These are phyloP conservation scores for Microdochium bolleyi DNA, from an alignment of 2,329 filamentous ascomycete species.

Conservation along the genomic window DNA sequence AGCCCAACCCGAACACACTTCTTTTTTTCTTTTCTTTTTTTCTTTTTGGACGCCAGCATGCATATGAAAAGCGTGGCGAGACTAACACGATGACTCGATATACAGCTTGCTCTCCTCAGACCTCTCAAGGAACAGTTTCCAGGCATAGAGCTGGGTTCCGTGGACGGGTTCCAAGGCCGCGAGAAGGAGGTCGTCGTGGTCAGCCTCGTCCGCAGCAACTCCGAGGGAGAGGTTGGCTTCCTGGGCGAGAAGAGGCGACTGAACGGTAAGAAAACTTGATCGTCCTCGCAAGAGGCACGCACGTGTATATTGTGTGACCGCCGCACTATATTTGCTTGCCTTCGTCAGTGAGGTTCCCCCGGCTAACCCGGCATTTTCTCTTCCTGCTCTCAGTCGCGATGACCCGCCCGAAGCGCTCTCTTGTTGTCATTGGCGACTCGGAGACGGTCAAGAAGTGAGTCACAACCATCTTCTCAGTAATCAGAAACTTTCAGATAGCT, in stretches of 20 bases:
- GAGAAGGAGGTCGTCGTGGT: slow-evolving; percentile 96
- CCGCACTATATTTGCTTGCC: too few relatives aligned
- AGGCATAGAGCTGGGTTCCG: slow-evolving; percentile 87
- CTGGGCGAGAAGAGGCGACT: slow-evolving; percentile 83
- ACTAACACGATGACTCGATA: background rate
- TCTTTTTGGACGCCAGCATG: too few relatives aligned
- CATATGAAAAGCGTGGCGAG: background rate
- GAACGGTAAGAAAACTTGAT: slow-evolving; percentile 79
- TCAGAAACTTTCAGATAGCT: too few relatives aligned
- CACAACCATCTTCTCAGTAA: slow-evolving; percentile 7
- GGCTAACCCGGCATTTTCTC: slow-evolving; percentile 1
- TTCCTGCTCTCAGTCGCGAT: slow-evolving; percentile 64
- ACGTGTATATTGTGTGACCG: too few relatives aligned
- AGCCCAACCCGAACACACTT: background rate
- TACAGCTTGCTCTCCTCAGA: slow-evolving; percentile 67
- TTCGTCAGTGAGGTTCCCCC: background rate
- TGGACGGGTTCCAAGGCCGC: slow-evolving; percentile 93
- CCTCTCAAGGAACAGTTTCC: slow-evolving; percentile 74
- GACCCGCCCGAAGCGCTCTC: slow-evolving; percentile 85
- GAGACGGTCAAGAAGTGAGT: slow-evolving; percentile 85
- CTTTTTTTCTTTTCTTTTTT: too few relatives aligned
- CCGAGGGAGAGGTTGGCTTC: slow-evolving; percentile 83
- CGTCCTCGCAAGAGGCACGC: too few relatives aligned
- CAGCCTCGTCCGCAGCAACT: slow-evolving; percentile 87
- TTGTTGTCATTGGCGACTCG: slow-evolving; percentile 88